Evolutionary conservation across 768 basidiomycete species (phyloP), one percentile per base, ranked within the genome.

Genomic region (Suillus weaverae): DNA sequence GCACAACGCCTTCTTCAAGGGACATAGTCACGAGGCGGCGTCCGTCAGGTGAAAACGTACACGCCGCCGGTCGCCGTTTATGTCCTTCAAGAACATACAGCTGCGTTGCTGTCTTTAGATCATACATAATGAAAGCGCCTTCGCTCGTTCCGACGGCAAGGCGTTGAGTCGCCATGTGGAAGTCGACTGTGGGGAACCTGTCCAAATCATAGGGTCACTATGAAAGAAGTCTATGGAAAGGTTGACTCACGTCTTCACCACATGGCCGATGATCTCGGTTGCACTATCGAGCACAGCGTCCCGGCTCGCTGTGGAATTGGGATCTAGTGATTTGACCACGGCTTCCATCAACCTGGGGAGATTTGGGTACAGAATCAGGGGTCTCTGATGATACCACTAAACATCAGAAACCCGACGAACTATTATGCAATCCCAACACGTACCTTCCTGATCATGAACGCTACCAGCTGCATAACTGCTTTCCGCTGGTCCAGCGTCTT

Each of bases 1-100:
- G 83, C 6, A 95, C 90, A 5, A 85, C 81, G 33, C 87, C 87
- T 72, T 98, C 95, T 66, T 91, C 92, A 32, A 99, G 80, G 0
- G 92, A 97, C 10, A 94, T 80, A 0, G 95, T 95, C 44, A 97
- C 89, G 20, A 99, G 81, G 22, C 97, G 83, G 22, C 95, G 81
- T 0, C 97, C 97, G 70, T 99, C 97, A 0, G 95, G 91, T 9
- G 95, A 97, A 75, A 97, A 99, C 64, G 89, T 92, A 67, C 93
- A 90, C 0, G 94, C 94, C 0, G 92, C 85, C 11, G 95, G 86
- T 1, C 84, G 81, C 71, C 89, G 89, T 73, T 87, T 88, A 79
- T 98, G 96, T 0, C 94, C 90, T 70, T 99, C 96, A 13, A 99
- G 86, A 0, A 99, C 92, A 71, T 98, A 99, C 16, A 99, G 81